Conservation (phyloP, 2,329 filamentous ascomycete genomes). For the Alternaria solani region DNA sequence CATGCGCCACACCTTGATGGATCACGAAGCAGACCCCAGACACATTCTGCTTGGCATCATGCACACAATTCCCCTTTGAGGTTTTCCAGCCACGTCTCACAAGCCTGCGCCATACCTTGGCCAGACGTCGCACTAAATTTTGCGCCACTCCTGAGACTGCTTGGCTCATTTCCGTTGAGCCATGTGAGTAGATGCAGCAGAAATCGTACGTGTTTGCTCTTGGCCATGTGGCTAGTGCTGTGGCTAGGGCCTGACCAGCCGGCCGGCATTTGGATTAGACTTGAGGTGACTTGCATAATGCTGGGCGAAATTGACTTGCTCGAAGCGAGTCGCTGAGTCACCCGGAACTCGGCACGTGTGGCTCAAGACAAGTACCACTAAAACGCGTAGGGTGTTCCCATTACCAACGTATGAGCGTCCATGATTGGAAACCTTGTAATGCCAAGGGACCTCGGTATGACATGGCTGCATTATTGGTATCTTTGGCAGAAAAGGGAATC, state of each 20-base stretch:
- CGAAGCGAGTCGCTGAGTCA: conserved; percentile 13
- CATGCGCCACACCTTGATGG: conserved; percentile 21
- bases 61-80: neutral
- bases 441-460: conserved; percentile 21
- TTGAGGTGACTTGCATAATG: neutral
- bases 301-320: neutral
- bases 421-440: conserved; percentile 3
- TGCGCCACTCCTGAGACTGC: conserved; percentile 9
- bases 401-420: conserved; percentile 8
- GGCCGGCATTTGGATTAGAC: neutral
- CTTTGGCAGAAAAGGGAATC: conserved; percentile 1
- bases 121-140: neutral
- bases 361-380: conserved; percentile 8
- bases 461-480: conserved; percentile 14
- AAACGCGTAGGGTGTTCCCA: conserved; percentile 6
- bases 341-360: conserved; percentile 16
- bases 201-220: neutral
- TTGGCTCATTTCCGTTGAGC: neutral
- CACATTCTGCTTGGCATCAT: conserved; percentile 9
- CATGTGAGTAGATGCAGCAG: neutral
- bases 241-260: conserved; percentile 10
- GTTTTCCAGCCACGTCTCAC: conserved; percentile 9
- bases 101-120: neutral
- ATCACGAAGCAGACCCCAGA: neutral
- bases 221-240: conserved; percentile 18